Conservation (phyloP, 139 green algal species). For the Haematococcus sp. region DNA sequence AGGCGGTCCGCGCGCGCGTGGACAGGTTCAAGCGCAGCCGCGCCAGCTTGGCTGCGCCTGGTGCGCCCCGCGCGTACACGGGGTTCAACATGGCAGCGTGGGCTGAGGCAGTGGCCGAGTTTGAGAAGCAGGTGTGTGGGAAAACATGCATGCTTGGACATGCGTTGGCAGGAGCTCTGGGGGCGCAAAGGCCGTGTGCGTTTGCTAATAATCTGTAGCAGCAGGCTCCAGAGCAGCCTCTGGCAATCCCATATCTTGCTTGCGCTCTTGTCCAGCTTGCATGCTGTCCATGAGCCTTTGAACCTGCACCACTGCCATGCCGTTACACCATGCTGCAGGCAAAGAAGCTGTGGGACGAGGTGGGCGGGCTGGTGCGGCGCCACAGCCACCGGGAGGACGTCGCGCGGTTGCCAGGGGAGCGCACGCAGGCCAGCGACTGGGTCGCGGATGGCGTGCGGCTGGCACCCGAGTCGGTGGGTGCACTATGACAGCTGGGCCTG, state of each 20-base stretch:
- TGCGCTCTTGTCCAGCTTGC: constrained; percentile 3
- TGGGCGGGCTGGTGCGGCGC: background rate
- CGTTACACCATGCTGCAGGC: background rate
- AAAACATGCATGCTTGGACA: background rate
- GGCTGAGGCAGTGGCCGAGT: background rate
- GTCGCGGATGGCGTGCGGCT: constrained; percentile 27
- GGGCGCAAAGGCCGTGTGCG: no score
- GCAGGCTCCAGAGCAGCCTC: no score
- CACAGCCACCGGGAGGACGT: background rate
- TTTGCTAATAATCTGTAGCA: no score
- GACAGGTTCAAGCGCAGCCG: no score
- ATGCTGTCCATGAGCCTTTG: background rate
- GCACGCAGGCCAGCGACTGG: constrained; percentile 22
- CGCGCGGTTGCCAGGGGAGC: background rate
- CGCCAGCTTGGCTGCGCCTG: no score
- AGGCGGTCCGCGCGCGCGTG: no score
- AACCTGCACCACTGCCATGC: no score
- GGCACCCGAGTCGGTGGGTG: background rate
- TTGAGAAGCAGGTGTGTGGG: background rate
- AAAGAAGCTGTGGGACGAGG: constrained; percentile 11
- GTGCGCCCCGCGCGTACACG: no score
- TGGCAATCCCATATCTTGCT: no score
- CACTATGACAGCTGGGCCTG: background rate
- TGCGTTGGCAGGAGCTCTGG: background rate
- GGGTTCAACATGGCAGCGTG: background rate